phyloP scores from a whole-genome alignment of 179 eudicot species.

The Silene noctiflora region DNA sequence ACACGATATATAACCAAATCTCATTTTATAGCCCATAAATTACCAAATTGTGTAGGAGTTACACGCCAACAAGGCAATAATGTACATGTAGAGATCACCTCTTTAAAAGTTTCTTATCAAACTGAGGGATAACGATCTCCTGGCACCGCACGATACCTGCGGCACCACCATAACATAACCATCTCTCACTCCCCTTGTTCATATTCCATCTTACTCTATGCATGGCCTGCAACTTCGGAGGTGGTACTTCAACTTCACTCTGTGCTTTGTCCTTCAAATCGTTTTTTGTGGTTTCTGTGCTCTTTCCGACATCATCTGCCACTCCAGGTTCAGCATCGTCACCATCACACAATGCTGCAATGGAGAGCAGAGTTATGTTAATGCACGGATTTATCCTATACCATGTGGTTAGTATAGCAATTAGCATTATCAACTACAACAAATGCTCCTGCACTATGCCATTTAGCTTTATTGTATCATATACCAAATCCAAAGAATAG shows the following conservation, averaged over 20 bases:
- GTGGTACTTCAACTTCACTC: slow-evolving; percentile 38
- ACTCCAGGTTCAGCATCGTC: slow-evolving; percentile 37
- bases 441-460: neutral
- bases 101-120: slow-evolving; percentile 28
- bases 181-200: slow-evolving; percentile 84
- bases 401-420: too few relatives aligned
- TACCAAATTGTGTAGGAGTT: slow-evolving; percentile 1
- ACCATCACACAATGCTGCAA: slow-evolving; percentile 46
- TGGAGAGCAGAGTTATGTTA: slow-evolving; percentile 3
- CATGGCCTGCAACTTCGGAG: slow-evolving; percentile 66
- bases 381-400: neutral
- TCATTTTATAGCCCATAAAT: neutral
- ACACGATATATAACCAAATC: neutral
- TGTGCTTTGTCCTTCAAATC: neutral
- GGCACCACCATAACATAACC: slow-evolving; percentile 93
- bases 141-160: slow-evolving; percentile 88
- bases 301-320: slow-evolving; percentile 13
- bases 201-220: slow-evolving; percentile 90
- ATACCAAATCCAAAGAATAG: neutral
- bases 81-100: slow-evolving; percentile 9
- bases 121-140: slow-evolving; percentile 37
- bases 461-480: neutral
- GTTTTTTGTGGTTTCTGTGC: slow-evolving; percentile 1
- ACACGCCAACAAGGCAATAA: neutral
- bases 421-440: neutral